Evolutionary conservation across 768 basidiomycete genomes (phyloP), one percentile per base, ranked within the genome.

Genomic region (Panaeolus cyanescens): DNA sequence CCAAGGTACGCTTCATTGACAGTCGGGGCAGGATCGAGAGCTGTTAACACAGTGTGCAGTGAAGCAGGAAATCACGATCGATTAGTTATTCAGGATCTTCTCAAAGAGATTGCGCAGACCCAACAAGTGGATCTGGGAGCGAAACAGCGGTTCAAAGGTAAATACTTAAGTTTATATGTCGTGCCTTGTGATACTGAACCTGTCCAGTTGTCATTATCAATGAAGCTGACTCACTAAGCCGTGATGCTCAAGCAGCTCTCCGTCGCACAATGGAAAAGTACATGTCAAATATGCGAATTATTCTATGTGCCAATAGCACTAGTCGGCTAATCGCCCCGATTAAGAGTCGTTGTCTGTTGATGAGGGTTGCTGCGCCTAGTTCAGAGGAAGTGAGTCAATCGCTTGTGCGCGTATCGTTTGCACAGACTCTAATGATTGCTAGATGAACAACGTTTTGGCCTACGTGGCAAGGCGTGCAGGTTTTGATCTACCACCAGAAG

Each of bases 251-350:
- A 79, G 95, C 96, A 0, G 96, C 96, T 7, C 84, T 99, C 32
- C 89, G 96, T 69, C 84, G 96, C 60, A 99, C 96, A 9, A 99
- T 99, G 96, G 96, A 99, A 72, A 99, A 98, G 75, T 99, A 96
- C 80, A 98, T 97, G 92, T 88, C 90, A 39, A 99, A 98, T 73
- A 85, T 99, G 86, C 88, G 96, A 30, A 90, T 99, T 68, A 96
- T 99, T 66, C 83, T 99, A 0, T 98, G 96, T 71, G 95, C 96
- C 20, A 96, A 95, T 74, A 95, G 92, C 71, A 98, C 96, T 3
- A 92, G 91, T 70, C 90, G 90, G 65, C 89, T 99, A 58, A 99
- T 99, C 70, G 95, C 95, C 1, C 97, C 96, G 4, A 99, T 99
- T 71, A 91, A 92, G 72, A 94, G 92, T 83, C 87, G 96, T 61